Percentiles rank a stretch among this genome's conserved stretches.
Evolutionary conservation across 1,139 yeast species (phyloP).

Genomic region (Geotrichum armillariae): DNA sequence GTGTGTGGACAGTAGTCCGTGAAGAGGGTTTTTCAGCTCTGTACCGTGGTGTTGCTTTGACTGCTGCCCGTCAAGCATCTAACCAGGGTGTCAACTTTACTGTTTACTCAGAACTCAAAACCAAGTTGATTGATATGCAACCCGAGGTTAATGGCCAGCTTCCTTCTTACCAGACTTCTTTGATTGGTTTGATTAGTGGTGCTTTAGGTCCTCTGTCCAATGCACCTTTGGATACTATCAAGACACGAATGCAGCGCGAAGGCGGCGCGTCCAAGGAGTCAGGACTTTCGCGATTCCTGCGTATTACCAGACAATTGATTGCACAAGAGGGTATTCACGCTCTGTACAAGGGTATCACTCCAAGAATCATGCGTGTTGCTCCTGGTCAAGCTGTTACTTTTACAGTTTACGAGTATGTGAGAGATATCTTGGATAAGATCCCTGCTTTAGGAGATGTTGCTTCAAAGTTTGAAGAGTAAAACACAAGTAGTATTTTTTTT

Average conservation of each 20-base stretch:
- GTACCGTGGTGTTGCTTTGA: slow-evolving; percentile 91
- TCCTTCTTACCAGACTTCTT: slow-evolving; percentile 93
- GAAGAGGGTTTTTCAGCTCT: slow-evolving; percentile 91
- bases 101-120: slow-evolving; percentile 84
- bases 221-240: slow-evolving; percentile 96
- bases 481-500: too few relatives aligned
- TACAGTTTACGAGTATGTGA: slow-evolving; percentile 91
- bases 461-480: slow-evolving; percentile 39
- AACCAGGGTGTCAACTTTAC: slow-evolving; percentile 99
- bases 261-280: slow-evolving; percentile 67
- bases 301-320: slow-evolving; percentile 79
- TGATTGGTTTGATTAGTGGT: slow-evolving; percentile 89
- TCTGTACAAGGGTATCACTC: slow-evolving; percentile 94
- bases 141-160: slow-evolving; percentile 57
- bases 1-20: slow-evolving; percentile 75
- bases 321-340: slow-evolving; percentile 89
- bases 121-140: slow-evolving; percentile 56
- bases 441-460: slow-evolving; percentile 40
- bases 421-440: slow-evolving; percentile 59
- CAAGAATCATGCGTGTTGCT: slow-evolving; percentile 98
- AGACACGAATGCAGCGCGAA: slow-evolving; percentile 94
- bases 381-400: slow-evolving; percentile 99
- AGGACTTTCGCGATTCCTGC: slow-evolving; percentile 70
- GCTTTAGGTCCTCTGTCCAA: slow-evolving; percentile 97
- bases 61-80: slow-evolving; percentile 97